Base-by-base conservation (phyloP, 805 yeast genomes). In the Kodamaea kaohsiungensis region DNA sequence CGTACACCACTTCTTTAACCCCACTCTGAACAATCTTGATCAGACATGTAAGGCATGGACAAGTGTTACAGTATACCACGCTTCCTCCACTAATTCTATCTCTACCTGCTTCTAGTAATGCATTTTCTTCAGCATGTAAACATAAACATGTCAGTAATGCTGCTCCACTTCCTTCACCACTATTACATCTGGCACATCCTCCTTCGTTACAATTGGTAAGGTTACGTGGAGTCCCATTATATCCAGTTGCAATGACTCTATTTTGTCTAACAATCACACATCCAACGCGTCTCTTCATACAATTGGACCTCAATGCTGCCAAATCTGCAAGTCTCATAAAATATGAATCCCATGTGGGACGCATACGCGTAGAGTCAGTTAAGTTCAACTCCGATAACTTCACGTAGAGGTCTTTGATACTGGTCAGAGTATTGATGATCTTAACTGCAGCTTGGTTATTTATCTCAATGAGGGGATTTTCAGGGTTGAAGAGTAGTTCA, bases 261-360 rank as follows among this genome's bases (percentile, higher is more conserved):
- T 83, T 84, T 47, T 89, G 95, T 51, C 91, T 80, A 1, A 91
- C 97, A 15, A 95, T 82, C 7, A 95, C 98, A 70, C 98, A 93
- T 0, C 99, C 99, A 2, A 95, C 99, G 51, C 96, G 79, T 55
- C 99, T 76, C 69, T 95, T 95, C 98, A 95, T 95, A 74, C 99
- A 95, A 61, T 95, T 95, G 25, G 96, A 87, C 59, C 99, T 77
- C 47, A 86, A 75, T 0, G 99, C 96, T 0, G 99, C 99, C 63
- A 95, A 78, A 60, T 90, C 91, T 0, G 99, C 98, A 55, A 95
- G 71, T 43, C 85, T 77, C 99, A 95, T 95, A 70, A 95, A 95
- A 67, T 95, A 95, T 1, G 93, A 82, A 67, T 95, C 99, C 99
- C 99, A 95, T 2, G 86, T 82, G 1, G 99, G 99, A 53, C 99